Evolutionary conservation across 345 rosid genomes (phyloP), one percentile per base, ranked within the genome.

Genomic region (Erucastrum elatum): DNA sequence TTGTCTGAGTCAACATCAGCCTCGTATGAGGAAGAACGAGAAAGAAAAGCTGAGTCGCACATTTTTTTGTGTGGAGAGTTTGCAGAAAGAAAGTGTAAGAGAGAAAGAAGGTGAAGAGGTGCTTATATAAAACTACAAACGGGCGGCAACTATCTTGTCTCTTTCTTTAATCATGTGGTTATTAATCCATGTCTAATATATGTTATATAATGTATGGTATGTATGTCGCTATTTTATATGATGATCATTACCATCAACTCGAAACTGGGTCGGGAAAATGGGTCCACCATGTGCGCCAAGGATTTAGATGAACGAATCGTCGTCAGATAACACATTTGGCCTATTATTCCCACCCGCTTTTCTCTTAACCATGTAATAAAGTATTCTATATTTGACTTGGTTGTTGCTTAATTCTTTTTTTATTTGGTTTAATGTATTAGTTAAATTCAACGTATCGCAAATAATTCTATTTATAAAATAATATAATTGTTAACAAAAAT

Each of bases 201-300:
- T 75, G 49, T 7, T 67, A 49, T 70, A 9, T 21, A 21, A 67
- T 74, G 27, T 72, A 26, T 61, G 69, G 61, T 56, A 21, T 56
- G 31, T 30, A 71, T 66, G 67, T 73, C 21, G 21, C 21, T 21
- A 21, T n/a, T 16, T 55, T 60, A 5, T 26, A 60, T 26, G 65
- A 17, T 69, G 56, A 41, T 70, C 16, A 66, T 46, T 31, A 35
- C 29, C 64, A 51, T 70, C 64, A 8, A 15, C 34, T 31, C 2
- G 39, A 62, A 11, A 11, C 5, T 31, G 66, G 39, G 53, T 27
- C 62, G 8, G 4, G 21, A 7, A 9, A 21, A 0, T 2, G n/a
- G 79, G 79, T 66, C 83, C 76, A 44, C 83, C 83, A 70, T 75
- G 79, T 80, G 83, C 79, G 55, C 6, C 41, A 31, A 75, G 76